Evolutionary conservation across 2,329 filamentous ascomycete species (phyloP).

Genomic region (Ophiostoma perfectum): DNA sequence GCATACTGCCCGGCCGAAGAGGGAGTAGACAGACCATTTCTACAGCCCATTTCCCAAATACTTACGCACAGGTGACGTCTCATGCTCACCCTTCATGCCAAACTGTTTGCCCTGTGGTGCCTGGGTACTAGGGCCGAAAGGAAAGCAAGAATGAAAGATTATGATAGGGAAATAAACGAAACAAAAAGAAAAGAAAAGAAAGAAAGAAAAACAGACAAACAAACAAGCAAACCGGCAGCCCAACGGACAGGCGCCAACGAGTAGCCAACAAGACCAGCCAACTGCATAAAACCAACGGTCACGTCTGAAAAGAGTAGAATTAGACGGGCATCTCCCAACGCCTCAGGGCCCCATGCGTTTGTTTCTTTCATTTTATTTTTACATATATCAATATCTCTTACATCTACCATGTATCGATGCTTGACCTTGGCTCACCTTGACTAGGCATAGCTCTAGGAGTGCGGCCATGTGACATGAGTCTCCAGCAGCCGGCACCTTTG

Average conservation of each 20-base stretch:
- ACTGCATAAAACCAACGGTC: neutral
- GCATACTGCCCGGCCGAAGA: no score
- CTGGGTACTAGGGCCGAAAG: neutral
- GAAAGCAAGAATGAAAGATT: neutral
- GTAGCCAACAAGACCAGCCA: neutral
- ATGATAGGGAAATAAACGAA: no score
- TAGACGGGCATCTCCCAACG: neutral
- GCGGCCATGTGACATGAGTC: neutral
- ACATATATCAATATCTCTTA: neutral
- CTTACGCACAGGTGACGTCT: neutral
- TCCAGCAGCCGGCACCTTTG: neutral
- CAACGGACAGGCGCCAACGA: neutral
- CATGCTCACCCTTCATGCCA: neutral
- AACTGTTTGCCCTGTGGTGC: neutral
- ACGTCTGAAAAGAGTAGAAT: constrained; percentile 2
- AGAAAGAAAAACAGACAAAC: neutral
- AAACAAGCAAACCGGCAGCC: neutral
- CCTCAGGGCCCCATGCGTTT: neutral
- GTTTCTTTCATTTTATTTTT: neutral
- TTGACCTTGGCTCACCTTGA: constrained; percentile 3
- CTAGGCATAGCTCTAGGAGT: neutral
- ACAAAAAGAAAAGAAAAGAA: neutral
- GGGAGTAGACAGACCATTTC: neutral
- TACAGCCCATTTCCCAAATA: neutral
- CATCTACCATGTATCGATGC: neutral